A percentile compares a stretch with the other conserved stretches of the same genome.
These are phyloP conservation scores for Bigelowiella natans DNA, from an alignment of 78 protist species.

Conservation along the genomic window DNA sequence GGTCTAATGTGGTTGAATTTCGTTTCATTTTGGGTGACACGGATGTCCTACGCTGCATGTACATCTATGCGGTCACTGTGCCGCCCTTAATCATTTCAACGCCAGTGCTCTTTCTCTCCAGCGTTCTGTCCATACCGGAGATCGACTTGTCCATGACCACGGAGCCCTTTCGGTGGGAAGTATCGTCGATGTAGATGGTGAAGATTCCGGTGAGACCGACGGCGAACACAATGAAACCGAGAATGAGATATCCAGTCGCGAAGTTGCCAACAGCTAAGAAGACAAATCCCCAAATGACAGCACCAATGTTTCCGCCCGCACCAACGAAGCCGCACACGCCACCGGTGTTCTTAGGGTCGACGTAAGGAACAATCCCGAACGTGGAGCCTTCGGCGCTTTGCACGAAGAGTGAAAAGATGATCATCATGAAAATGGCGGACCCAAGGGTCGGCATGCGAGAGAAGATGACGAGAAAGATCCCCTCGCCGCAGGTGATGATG, in stretches of 20 bases:
- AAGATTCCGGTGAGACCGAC: not conserved
- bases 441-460: not conserved
- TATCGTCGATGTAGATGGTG: not conserved
- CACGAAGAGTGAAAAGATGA: not conserved
- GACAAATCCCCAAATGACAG: not conserved
- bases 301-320: conserved; percentile 9
- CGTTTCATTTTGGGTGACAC: too few species aligned
- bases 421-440: not conserved
- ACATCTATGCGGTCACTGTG: too few species aligned
- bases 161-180: too few species aligned
- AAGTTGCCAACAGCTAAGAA: not conserved
- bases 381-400: conserved; percentile 14
- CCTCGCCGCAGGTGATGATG: not conserved
- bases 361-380: not conserved
- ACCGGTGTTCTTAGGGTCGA: not conserved
- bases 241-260: not conserved
- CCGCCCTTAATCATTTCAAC: too few species aligned
- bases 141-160: too few species aligned
- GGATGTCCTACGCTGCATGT: too few species aligned
- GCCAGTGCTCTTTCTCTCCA: too few species aligned
- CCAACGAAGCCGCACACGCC: not conserved
- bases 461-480: not conserved
- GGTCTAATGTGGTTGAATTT: too few species aligned
- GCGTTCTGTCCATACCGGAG: too few species aligned
- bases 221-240: not conserved